Evolutionary conservation across 345 rosid genomes (phyloP), one percentile per base, ranked within the genome.

Genomic region (Eucalyptus erythrocorys): DNA sequence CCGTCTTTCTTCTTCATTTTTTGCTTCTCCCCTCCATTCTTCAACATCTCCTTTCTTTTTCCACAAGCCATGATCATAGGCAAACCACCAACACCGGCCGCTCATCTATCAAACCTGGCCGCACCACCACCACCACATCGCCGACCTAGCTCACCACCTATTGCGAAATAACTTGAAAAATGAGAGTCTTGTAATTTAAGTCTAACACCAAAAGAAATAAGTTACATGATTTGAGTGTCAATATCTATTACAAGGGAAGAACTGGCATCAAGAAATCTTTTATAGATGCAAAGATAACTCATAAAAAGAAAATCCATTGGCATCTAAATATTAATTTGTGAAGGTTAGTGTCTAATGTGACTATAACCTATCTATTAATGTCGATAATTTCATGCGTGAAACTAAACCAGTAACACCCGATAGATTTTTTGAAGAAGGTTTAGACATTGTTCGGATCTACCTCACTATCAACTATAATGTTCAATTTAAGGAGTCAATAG

Each of bases 241-340:
- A 6, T 30, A 30, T 30, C 8, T 61, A 30, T 3, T 61, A 0
- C 8, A 13, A 4, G 16, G 14, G 34, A 13, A 61, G 17, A 61
- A n/a, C 8, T 0, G 2, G 3, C 16, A 6, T 61, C 34, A 30
- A 61, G 19, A 30, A 61, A 13, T 61, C 71, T 61, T 61, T 61
- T 30, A 61, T 30, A 30, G 15, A 61, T 30, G 34, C 16, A 13
- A 61, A 30, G 71, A 30, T 61, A 0, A 61, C 34, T 61, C 53
- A 50, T 16, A 50, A 50, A 50, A 50, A 17, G 53, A 50, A 50
- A 50, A 50, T 50, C 9, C 22, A 30, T 0, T 30, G 34, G 8
- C 34, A 61, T 61, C 17, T 61, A 5, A 13, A 30, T 27, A 27
- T 27, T 30, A 13, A 61, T 6, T 61, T 61, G 16, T 30, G 68